Evolutionary conservation across 495 filamentous ascomycete genomes (phyloP), one percentile per base, ranked within the genome.

Genomic region (Xylaria nigripes): DNA sequence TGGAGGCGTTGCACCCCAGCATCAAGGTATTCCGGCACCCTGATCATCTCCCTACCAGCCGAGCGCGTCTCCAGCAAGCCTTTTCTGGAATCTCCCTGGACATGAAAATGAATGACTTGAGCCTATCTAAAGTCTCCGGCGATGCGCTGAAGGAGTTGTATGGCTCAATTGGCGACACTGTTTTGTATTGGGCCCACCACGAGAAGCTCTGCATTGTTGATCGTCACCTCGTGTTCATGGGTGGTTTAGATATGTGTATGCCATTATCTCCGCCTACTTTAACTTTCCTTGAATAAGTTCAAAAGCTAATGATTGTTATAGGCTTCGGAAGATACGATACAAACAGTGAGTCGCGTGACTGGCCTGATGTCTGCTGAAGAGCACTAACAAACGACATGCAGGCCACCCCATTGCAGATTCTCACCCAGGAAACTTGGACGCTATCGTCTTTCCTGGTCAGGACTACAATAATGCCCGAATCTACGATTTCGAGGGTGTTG

Each of bases 151-250:
- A 90, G 62, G 77, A 80, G 1, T 68, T 97, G 2, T 97, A 95
- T 61, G 92, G 92, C 43, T 71, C 71, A 49, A 79, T 82, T 45
- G 87, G 90, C 25, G 90, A 86, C 50, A 80, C 86, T 5, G 86
- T 95, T 18, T 69, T 97, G 4, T 97, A 89, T 68, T 97, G 90
- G 90, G 90, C 92, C 0, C 92, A 97, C 58, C 92, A 96, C 56
- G 92, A 97, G 68, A 97, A 97, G 70, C 76, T 97, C 6, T 92
- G 86, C 57, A 60, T 96, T 9, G 70, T 97, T 30, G 92, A 97
- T 66, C 82, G 86, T 1, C 71, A 75, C 9, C 78, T 83, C 58
- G 91, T 87, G 18, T 97, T 97, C 65, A 97, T 96, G 92, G 92
- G 92, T 21, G 85, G 85, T 24, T 70, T 89, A 2, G 85, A 89